Percentiles rank a stretch among this genome's conserved stretches.
Evolutionary conservation across 2,329 filamentous ascomycete genomes (phyloP).

Genomic region (Penicillium sp.): DNA sequence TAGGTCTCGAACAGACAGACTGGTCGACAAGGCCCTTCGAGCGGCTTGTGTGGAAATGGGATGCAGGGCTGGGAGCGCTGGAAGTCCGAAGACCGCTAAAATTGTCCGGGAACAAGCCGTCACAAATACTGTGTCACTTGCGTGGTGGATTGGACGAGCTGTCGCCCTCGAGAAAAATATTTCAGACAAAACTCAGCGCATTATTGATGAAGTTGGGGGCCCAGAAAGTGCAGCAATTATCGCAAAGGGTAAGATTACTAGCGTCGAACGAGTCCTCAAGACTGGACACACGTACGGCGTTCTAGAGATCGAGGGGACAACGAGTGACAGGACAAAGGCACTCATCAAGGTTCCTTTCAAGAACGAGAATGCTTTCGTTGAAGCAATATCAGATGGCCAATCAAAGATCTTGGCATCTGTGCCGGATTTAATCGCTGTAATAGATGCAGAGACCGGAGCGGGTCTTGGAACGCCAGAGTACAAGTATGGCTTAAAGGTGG

Average conservation of each 20-base stretch:
- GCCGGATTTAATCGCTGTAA: slow-evolving; percentile 61
- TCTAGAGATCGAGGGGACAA: slow-evolving; percentile 42
- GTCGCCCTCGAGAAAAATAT: slow-evolving; percentile 21
- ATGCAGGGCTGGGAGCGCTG: slow-evolving; percentile 39
- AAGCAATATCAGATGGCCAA: slow-evolving; percentile 17
- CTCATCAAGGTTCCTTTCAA: slow-evolving; percentile 30
- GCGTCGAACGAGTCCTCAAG: slow-evolving; percentile 22
- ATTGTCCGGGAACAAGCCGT: slow-evolving; percentile 35
- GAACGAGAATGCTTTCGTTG: slow-evolving; percentile 33
- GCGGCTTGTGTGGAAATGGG: slow-evolving; percentile 62
- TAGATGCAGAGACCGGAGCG: slow-evolving; percentile 62
- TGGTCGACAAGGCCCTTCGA: slow-evolving; percentile 54
- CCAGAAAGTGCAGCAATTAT: slow-evolving; percentile 20
- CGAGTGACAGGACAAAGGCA: slow-evolving; percentile 13
- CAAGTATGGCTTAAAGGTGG: slow-evolving; percentile 57
- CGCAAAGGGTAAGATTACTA: slow-evolving; percentile 27
- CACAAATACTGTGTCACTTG: slow-evolving; percentile 58
- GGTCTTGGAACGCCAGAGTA: slow-evolving; percentile 63
- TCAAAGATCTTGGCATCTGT: slow-evolving; percentile 55
- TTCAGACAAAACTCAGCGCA: slow-evolving; percentile 16
- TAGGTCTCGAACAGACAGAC: slow-evolving; percentile 46
- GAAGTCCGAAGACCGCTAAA: slow-evolving; percentile 13
- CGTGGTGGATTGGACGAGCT: slow-evolving; percentile 49
- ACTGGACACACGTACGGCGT: slow-evolving; percentile 42
- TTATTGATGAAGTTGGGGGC: slow-evolving; percentile 26